Conservation (phyloP, 306 rosid genomes). For the Cucurbita argyrosperma region DNA sequence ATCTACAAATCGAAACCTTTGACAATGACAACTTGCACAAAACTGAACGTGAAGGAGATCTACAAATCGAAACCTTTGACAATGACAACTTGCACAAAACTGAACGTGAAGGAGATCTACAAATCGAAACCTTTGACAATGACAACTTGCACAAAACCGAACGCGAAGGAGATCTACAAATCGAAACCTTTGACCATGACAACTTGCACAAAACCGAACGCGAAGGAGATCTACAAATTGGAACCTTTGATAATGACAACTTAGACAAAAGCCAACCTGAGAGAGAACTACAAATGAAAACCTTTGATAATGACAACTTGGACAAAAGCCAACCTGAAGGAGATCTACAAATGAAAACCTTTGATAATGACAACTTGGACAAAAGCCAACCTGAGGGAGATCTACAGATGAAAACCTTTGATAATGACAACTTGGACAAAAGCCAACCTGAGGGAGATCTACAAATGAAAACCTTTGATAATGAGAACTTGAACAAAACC, state of each 20-base stretch:
- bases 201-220: constrained; percentile 18
- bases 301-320: neutral
- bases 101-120: neutral
- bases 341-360: neutral
- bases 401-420: neutral
- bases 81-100: constrained; percentile 20
- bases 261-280: constrained; percentile 4
- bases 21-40: neutral
- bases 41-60: neutral
- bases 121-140: neutral
- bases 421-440: constrained; percentile 21
- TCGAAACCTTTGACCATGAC: constrained; percentile 20
- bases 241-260: constrained; percentile 21
- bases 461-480: constrained; percentile 23
- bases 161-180: constrained; percentile 3
- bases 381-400: constrained; percentile 3
- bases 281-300: constrained; percentile 7
- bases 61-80: neutral
- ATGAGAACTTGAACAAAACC: constrained; percentile 21
- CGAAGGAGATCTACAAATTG: constrained; percentile 10
- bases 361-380: constrained; percentile 17
- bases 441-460: constrained; percentile 1
- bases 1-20: constrained; percentile 9
- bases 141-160: constrained; percentile 22
- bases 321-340: neutral